These are phyloP conservation scores for Lasiodiplodia hormozganensis DNA, from an alignment of 2,329 filamentous ascomycete genomes.

Conservation along the genomic window DNA sequence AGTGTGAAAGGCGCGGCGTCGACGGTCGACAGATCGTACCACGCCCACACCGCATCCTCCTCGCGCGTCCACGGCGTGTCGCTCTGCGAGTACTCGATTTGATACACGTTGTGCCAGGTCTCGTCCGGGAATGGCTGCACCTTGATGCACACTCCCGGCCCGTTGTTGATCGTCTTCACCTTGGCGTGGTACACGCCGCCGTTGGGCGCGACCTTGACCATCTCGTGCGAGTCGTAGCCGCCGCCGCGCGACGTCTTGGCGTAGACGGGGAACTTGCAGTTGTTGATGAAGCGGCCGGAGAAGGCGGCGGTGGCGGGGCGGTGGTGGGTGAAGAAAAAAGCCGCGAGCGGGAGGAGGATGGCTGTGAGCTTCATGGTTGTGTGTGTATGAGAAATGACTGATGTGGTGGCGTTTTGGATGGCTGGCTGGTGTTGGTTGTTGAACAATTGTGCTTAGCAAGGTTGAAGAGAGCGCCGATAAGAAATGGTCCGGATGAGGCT, in stretches of 20 bases:
- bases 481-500: too few relatives aligned
- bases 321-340: background rate
- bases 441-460: background rate
- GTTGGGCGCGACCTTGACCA: background rate
- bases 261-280: conserved; percentile 11
- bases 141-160: conserved; percentile 3
- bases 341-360: background rate
- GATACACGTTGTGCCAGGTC: background rate
- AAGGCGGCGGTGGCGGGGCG: background rate
- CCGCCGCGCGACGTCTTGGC: conserved; percentile 14
- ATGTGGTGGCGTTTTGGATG: too few relatives aligned
- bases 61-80: background rate
- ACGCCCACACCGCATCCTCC: background rate
- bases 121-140: background rate
- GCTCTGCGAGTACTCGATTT: conserved; percentile 4
- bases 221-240: conserved; percentile 13
- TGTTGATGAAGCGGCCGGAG: conserved; percentile 8
- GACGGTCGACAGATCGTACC: conserved; percentile 11
- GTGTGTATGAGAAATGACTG: background rate
- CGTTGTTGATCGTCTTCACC: background rate
- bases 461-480: too few relatives aligned
- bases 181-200: conserved; percentile 5
- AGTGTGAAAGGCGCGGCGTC: background rate
- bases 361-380: background rate
- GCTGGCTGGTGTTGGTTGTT: background rate